Conservation (phyloP, 345 rosid species). For the Tarenaya hassleriana region DNA sequence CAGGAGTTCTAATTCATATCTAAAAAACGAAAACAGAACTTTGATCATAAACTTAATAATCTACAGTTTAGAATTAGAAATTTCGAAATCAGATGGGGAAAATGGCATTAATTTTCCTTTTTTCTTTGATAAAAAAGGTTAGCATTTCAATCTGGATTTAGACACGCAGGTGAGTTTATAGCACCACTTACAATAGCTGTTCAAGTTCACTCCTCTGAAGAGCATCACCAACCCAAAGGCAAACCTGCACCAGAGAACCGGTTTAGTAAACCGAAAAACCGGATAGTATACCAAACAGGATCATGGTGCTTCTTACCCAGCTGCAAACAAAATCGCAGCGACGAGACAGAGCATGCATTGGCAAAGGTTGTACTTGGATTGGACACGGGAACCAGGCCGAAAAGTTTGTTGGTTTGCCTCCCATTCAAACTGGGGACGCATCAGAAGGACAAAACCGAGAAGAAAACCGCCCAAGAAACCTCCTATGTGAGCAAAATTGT, state of each 20-base stretch:
- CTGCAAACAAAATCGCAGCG: constrained; percentile 42
- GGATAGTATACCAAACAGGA: not conserved
- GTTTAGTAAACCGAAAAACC: constrained; percentile 10
- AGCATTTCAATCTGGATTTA: constrained; percentile 57
- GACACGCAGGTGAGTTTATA: constrained; percentile 81
- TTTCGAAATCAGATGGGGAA: no score
- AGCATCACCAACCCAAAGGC: constrained; percentile 61
- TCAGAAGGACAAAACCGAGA: constrained; percentile 54
- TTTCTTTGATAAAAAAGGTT: not conserved
- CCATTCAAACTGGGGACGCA: constrained; percentile 84
- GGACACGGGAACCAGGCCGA: constrained; percentile 46
- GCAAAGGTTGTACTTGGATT: constrained; percentile 65
- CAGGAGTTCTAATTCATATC: constrained; percentile 13
- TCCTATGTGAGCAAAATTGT: constrained; percentile 90
- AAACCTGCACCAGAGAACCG: constrained; percentile 39
- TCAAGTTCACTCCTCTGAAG: constrained; percentile 67
- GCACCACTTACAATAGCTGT: constrained; percentile 90
- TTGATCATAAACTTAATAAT: constrained; percentile 4
- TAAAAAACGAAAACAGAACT: constrained; percentile 19
- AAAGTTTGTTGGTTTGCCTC: constrained; percentile 37
- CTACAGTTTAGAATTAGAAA: not conserved
- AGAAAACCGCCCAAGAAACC: constrained; percentile 70
- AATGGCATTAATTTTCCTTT: not conserved
- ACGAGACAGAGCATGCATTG: constrained; percentile 50
- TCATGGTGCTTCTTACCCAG: constrained; percentile 62